Percentiles rank a stretch among this genome's conserved stretches.
These are phyloP conservation scores for Eutrema japonicum DNA, from an alignment of 345 rosid species.

Conservation along the genomic window DNA sequence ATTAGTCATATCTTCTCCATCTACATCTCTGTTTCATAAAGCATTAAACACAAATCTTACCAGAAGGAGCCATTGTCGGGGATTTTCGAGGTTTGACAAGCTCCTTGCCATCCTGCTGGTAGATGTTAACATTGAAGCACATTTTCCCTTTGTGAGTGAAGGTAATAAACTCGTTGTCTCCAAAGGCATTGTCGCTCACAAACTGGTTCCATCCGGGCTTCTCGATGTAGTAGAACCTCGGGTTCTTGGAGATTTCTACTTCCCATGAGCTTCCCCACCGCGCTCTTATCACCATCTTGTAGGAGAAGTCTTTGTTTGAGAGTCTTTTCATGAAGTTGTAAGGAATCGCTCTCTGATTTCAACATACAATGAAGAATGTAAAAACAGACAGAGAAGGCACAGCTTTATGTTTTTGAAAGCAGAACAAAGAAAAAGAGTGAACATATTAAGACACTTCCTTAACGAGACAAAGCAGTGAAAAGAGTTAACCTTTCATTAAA, in stretches of 20 bases:
- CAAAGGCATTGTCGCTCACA: slow-evolving; percentile 36
- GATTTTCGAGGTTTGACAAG: background rate
- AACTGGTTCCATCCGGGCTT: slow-evolving; percentile 40
- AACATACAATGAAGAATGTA: background rate
- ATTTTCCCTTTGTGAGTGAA: slow-evolving; percentile 35
- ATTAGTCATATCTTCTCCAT: background rate
- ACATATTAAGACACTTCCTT: slow-evolving; percentile 7
- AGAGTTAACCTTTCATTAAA: background rate
- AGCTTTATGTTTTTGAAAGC: background rate
- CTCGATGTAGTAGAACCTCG: slow-evolving; percentile 30
- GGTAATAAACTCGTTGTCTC: slow-evolving; percentile 36
- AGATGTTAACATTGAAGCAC: slow-evolving; percentile 31
- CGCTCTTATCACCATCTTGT: slow-evolving; percentile 33
- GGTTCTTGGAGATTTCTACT: slow-evolving; percentile 18
- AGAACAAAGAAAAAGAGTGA: background rate
- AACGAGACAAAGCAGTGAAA: slow-evolving; percentile 1
- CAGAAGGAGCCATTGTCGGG: background rate
- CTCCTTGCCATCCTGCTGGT: slow-evolving; percentile 19
- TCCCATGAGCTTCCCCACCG: slow-evolving; percentile 35
- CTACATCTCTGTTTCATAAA: background rate
- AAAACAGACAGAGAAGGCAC: slow-evolving; percentile 13
- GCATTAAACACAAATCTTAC: background rate
- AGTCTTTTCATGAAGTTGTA: slow-evolving; percentile 9
- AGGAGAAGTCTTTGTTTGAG: slow-evolving; percentile 16
- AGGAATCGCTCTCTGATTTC: slow-evolving; percentile 8